Evolutionary conservation across 1,139 yeast species (phyloP), one percentile per base, ranked within the genome.

Genomic region (Meyerozyma athensensis): DNA sequence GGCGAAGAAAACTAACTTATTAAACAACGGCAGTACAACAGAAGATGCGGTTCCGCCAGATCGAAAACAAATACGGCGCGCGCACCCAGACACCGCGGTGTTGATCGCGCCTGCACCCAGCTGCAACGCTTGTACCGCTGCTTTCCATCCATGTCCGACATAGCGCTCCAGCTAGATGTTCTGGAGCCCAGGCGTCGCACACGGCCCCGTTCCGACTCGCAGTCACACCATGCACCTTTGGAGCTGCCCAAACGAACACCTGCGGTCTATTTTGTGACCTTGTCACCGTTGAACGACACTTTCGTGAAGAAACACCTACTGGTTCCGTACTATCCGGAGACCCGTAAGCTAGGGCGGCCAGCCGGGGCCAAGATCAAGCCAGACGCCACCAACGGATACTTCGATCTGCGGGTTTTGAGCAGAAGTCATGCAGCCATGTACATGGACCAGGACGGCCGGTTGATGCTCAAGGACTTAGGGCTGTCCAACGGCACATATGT

Each of bases 401-500:
- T 92, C 54, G 98, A 92, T 57, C 87, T 97, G 7, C 69, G 98
- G 28, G 98, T 94, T 10, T 72, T 92, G 37, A 83, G 95, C 33
- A 70, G 99, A 47, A 92, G 86, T 52, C 99, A 92, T 61, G 99
- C 99, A 0, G 92, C 86, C 49, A 65, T 92, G 44, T 86, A 79
- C 68, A 80, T 89, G 30, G 90, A 84, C 49, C 64, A 63, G 19
- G 66, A 68, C 5, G 90, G 94, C 9, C 74, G 74, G 42, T 72
- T 92, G 24, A 86, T 76, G 74, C 74, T 92, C 30, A 79, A 82
- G 49, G 99, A 92, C 61, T 72, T 89, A 49, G 87, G 89, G 38
- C 84, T 95, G 7, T 86, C 96, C 16, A 92, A 92, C 60, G 99
- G 99, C 8, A 92, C 98, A 0, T 94, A 85, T 57, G 77, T 92